phyloP scores from a whole-genome alignment of 2,329 filamentous ascomycete species.

The Aspergillus sp. region DNA sequence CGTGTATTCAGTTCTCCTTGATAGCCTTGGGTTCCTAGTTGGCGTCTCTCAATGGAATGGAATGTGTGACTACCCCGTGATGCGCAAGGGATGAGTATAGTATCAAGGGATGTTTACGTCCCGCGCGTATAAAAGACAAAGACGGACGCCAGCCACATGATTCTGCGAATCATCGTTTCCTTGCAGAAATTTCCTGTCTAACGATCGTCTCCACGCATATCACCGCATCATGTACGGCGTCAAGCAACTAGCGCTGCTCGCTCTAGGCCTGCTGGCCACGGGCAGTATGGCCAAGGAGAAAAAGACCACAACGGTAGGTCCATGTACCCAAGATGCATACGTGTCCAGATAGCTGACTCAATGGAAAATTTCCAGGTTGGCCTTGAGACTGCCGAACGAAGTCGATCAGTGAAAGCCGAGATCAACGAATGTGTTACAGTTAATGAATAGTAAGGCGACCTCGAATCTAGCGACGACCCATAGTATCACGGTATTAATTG shows the following conservation, averaged over 20 bases:
- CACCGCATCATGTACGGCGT: neutral
- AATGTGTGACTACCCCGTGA: neutral
- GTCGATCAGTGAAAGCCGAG: conserved; percentile 4
- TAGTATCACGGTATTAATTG: neutral
- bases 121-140: neutral
- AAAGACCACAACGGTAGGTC: neutral
- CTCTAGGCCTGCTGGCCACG: neutral
- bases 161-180: no score
- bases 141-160: no score
- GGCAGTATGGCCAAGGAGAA: neutral
- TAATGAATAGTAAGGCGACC: conserved; percentile 9
- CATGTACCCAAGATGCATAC: neutral
- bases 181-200: no score
- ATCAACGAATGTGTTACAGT: conserved; percentile 9
- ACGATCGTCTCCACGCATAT: neutral
- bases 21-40: neutral
- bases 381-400: conserved; percentile 10
- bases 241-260: neutral
- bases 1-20: neutral
- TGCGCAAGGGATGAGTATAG: neutral
- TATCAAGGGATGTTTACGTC: neutral
- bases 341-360: neutral
- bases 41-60: neutral
- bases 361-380: conserved; percentile 5
- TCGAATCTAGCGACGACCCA: neutral